Evolutionary conservation across 345 rosid species (phyloP), one percentile per base, ranked within the genome.

Genomic region (Bruguiera gymnorhiza): DNA sequence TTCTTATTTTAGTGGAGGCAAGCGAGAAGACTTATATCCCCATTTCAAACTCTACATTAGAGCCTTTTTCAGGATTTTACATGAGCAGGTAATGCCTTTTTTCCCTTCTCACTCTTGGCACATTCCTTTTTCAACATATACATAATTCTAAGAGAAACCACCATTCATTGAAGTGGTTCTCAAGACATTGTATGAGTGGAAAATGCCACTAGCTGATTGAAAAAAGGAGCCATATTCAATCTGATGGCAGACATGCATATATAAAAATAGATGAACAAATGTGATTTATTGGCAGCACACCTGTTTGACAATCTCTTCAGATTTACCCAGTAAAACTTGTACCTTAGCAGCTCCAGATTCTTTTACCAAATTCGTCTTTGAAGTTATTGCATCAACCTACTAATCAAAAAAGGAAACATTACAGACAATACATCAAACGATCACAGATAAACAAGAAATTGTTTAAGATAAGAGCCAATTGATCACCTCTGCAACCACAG

Each of bases 271-370:
- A 66, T 62, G 57, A 18, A 37, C 21, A 15, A 21, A 46, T 6
- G 65, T 62, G 50, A 65, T 50, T 55, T 32, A 62, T 66, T 50
- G 48, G 29, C 57, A 43, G 20, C 16, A 15, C 65, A 95, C 99
- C 97, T 95, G 87, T 75, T 86, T 80, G 36, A 83, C 83, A 53
- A 89, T 70, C 80, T 87, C 91, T 78, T 85, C 91, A 26, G 85
- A 75, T 84, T 86, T 92, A 52, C 39, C 29, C 18, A 82, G 77
- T 73, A 88, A 65, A 48, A 74, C 79, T 61, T 82, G 82, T 69
- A 83, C 84, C 84, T 86, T 83, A 63, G 82, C 85, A 68, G 83
- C 89, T 67, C 83, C 84, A 15, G 86, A 81, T 74, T 92, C 91
- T 70, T 79, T 85, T 31, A 82, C 86, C 62, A 74, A 67, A 61